These are phyloP conservation scores for Paralagenidium karlingii DNA, from an alignment of 352 stramenopile species.

Conservation along the genomic window DNA sequence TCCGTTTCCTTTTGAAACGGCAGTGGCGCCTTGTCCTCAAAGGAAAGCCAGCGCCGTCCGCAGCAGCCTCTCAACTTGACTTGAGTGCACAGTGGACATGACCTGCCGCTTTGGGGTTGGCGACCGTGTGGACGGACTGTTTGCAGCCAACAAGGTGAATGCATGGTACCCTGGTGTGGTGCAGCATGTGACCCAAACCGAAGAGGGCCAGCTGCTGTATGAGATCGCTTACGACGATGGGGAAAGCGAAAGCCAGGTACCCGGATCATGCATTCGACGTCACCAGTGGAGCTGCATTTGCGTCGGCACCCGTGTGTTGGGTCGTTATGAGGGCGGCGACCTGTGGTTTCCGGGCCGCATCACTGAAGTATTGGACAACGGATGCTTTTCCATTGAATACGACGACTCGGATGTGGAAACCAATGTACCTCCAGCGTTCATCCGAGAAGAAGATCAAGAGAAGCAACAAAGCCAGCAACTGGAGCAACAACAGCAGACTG, in stretches of 20 bases:
- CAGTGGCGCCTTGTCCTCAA: no score
- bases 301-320: constrained; percentile 54
- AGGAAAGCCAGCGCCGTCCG: no score
- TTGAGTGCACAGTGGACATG: no score
- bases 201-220: constrained; percentile 10
- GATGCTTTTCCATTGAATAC: constrained; percentile 62
- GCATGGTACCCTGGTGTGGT: constrained; percentile 66
- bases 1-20: no score
- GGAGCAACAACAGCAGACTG: no score
- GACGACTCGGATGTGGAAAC: constrained; percentile 59
- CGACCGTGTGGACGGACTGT: constrained; percentile 63
- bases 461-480: not conserved
- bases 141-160: constrained; percentile 64
- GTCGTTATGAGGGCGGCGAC: constrained; percentile 47
- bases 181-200: constrained; percentile 11
- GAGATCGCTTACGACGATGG: constrained; percentile 70
- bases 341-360: constrained; percentile 60
- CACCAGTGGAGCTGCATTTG: constrained; percentile 58
- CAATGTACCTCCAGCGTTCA: constrained; percentile 33
- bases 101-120: constrained; percentile 32
- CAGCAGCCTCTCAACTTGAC: no score
- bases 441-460: constrained; percentile 15
- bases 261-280: constrained; percentile 19
- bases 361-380: constrained; percentile 44
- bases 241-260: constrained; percentile 39